phyloP scores from a whole-genome alignment of 225 moss, liverwort and hornwort species.

The Marchantia paleacea region DNA sequence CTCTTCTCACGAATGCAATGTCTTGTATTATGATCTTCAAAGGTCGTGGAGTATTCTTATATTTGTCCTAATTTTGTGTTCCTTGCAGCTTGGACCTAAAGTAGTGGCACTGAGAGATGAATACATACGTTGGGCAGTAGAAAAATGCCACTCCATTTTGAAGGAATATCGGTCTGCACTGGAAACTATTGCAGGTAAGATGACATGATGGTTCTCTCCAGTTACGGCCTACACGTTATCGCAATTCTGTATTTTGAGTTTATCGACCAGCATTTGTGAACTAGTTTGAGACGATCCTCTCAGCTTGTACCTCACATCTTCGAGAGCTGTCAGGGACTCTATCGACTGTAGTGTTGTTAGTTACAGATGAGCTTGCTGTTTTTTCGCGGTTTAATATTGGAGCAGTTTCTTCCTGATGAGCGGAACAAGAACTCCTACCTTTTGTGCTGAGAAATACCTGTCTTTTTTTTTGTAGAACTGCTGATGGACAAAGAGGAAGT shows the following conservation, averaged over 20 bases:
- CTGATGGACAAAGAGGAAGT: slow-evolving; percentile 87
- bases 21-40: neutral
- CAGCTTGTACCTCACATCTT: too few relatives aligned
- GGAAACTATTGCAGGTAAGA: slow-evolving; percentile 91
- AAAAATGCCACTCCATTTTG: slow-evolving; percentile 79
- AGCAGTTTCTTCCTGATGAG: neutral
- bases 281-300: too few relatives aligned
- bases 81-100: slow-evolving; percentile 75
- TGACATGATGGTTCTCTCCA: neutral
- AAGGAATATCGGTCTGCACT: slow-evolving; percentile 93
- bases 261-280: too few relatives aligned
- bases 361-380: too few relatives aligned
- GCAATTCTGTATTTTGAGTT: too few relatives aligned
- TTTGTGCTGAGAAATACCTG: too few relatives aligned
- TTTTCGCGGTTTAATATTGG: too few relatives aligned
- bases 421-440: too few relatives aligned
- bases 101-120: slow-evolving; percentile 93
- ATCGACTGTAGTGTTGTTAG: too few relatives aligned
- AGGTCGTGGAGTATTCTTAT: too few relatives aligned
- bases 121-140: slow-evolving; percentile 94
- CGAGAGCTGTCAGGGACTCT: too few relatives aligned
- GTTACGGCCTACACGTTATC: too few relatives aligned
- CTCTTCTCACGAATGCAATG: neutral
- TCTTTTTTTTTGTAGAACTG: slow-evolving; percentile 49
- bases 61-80: neutral